Evolutionary conservation across 176 grass and related monocot genomes (phyloP).

Genomic region (Puccinellia tenuiflora): DNA sequence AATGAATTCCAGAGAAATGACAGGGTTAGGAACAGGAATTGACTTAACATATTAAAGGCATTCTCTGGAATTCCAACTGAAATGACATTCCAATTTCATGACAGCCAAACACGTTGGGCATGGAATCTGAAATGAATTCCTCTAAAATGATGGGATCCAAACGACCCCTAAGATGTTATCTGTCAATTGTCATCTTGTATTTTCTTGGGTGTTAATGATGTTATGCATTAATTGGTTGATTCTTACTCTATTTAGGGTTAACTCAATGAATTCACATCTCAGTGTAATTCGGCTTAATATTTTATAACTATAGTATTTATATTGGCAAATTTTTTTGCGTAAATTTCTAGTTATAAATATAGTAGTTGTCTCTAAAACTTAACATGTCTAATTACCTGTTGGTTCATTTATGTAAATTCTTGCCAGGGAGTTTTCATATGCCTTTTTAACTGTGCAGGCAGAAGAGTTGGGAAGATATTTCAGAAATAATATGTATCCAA

Average conservation of each 20-base stretch:
- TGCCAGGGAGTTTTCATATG: not conserved
- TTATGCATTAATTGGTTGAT: not conserved
- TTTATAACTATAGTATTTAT: not conserved
- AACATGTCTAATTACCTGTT: not conserved
- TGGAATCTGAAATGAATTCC: no score
- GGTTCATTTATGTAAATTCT: not conserved
- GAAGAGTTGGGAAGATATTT: constrained; percentile 97
- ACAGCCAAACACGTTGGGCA: no score
- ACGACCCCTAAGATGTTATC: not conserved
- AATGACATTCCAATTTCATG: no score
- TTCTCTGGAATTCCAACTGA: no score
- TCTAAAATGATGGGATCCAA: no score
- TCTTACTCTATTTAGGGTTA: not conserved
- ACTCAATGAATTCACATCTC: not conserved
- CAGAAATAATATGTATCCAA: constrained; percentile 99
- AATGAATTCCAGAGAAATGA: no score
- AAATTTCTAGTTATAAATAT: no score
- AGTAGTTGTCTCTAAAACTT: not conserved
- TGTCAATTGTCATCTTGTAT: not conserved
- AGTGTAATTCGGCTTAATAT: not conserved
- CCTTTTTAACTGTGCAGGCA: constrained; percentile 43
- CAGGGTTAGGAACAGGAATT: no score
- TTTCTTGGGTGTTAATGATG: not conserved
- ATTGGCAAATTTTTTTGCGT: no score
- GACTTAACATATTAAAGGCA: no score